Percentiles rank a stretch among this genome's conserved stretches.
phyloP scores from a whole-genome alignment of 2,329 filamentous ascomycete species.

The Pseudogymnoascus sp. region DNA sequence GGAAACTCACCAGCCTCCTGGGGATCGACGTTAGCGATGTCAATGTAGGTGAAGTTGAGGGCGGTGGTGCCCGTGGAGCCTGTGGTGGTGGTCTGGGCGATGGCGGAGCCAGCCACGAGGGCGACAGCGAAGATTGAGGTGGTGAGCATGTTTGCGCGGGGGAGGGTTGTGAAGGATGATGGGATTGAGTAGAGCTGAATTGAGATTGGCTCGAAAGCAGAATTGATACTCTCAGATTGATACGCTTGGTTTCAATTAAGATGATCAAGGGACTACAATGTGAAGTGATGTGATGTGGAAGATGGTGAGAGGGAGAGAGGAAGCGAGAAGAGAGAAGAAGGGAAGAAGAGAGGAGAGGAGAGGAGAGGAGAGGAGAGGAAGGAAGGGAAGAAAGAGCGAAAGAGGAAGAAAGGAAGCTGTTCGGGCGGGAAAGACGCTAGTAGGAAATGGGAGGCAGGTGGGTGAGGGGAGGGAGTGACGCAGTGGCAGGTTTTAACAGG shows the following conservation, averaged over 20 bases:
- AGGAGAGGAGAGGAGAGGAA: background rate
- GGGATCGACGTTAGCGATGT: slow-evolving; percentile 33
- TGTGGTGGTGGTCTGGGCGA: slow-evolving; percentile 18
- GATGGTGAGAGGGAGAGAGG: background rate
- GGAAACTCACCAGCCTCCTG: slow-evolving; percentile 27
- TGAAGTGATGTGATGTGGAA: background rate
- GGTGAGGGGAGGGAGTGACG: background rate
- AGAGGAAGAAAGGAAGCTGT: slow-evolving; percentile 8
- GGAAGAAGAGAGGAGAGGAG: background rate
- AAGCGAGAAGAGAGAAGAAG: slow-evolving; percentile 1
- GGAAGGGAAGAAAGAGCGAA: background rate
- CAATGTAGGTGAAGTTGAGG: slow-evolving; percentile 28
- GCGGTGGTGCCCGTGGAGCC: slow-evolving; percentile 19
- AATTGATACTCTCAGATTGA: slow-evolving; percentile 4
- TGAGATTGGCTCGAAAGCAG: background rate
- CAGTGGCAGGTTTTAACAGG: background rate
- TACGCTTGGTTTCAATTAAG: background rate
- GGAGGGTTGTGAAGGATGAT: background rate
- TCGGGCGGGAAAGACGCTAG: background rate
- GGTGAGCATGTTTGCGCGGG: slow-evolving; percentile 24
- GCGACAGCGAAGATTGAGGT: slow-evolving; percentile 24
- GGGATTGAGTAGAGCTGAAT: background rate
- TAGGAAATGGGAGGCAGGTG: background rate
- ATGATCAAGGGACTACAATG: background rate
- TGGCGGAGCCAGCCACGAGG: slow-evolving; percentile 22